phyloP scores from a whole-genome alignment of 768 basidiomycete species.

The Tricholoma hemisulphureum region DNA sequence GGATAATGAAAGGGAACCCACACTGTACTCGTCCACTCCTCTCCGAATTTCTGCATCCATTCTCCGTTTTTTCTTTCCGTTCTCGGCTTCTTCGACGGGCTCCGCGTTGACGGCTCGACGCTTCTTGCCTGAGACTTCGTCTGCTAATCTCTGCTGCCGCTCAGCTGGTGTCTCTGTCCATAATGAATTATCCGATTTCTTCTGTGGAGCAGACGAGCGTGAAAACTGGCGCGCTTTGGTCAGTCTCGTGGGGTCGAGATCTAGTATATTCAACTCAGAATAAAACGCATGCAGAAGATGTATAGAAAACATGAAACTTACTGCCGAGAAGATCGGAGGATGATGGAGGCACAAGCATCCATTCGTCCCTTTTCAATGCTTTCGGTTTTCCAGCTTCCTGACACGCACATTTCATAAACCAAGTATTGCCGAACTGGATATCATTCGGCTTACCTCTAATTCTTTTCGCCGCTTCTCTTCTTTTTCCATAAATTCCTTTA shows the following conservation, averaged over 20 bases:
- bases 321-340: constrained; percentile 76
- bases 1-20: constrained; percentile 31
- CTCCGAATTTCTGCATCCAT: constrained; percentile 67
- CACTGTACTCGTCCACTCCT: constrained; percentile 80
- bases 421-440: background rate
- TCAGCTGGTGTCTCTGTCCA: constrained; percentile 99
- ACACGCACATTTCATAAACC: constrained; percentile 3
- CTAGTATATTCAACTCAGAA: constrained; percentile 45
- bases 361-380: constrained; percentile 81
- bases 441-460: constrained; percentile 49
- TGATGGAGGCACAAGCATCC: constrained; percentile 96
- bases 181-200: constrained; percentile 58
- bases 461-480: constrained; percentile 76
- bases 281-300: background rate
- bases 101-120: constrained; percentile 62
- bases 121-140: constrained; percentile 92
- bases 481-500: constrained; percentile 78
- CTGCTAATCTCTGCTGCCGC: constrained; percentile 84
- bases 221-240: constrained; percentile 74
- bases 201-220: constrained; percentile 46
- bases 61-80: constrained; percentile 55
- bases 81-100: constrained; percentile 39
- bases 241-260: constrained; percentile 83
- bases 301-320: constrained; percentile 42
- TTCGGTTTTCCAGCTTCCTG: constrained; percentile 81